Evolutionary conservation across 148 eudicot species (phyloP).

Genomic region (Cornus suecica): DNA sequence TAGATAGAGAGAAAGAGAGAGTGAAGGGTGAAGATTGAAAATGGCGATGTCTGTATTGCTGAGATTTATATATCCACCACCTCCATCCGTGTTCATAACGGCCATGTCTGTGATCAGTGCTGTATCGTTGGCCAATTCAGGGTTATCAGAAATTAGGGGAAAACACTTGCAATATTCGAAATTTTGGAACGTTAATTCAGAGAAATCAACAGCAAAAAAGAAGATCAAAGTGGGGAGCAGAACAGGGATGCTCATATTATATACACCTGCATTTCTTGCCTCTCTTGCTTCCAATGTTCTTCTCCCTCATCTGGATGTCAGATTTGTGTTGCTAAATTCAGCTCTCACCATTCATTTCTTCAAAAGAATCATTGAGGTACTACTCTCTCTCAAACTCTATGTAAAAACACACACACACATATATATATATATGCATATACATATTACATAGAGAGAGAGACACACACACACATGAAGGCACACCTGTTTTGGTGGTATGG

Average conservation of each 20-base stretch:
- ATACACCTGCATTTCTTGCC: conserved; percentile 27
- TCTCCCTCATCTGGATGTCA: conserved; percentile 7
- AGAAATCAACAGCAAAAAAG: not conserved
- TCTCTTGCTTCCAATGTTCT: conserved; percentile 10
- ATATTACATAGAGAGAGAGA: too few species aligned
- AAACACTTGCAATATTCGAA: conserved; percentile 43
- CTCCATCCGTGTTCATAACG: conserved; percentile 22
- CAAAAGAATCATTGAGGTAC: conserved; percentile 33
- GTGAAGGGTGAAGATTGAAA: not conserved
- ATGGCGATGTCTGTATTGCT: conserved; percentile 19
- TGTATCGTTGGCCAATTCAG: conserved; percentile 14
- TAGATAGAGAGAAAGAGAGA: not conserved
- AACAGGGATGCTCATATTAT: conserved; percentile 28
- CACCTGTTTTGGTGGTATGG: too few species aligned
- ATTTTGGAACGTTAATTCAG: conserved; percentile 18
- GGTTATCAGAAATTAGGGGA: conserved; percentile 28
- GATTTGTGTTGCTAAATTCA: conserved; percentile 22
- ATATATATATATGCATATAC: too few species aligned
- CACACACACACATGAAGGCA: too few species aligned
- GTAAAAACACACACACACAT: not conserved
- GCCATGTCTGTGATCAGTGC: conserved; percentile 28
- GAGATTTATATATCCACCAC: conserved; percentile 29
- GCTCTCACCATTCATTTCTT: conserved; percentile 29
- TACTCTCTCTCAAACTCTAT: not conserved
- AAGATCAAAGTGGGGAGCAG: conserved; percentile 12